Base-by-base conservation (phyloP, 1,139 yeast genomes). In the Lodderomyces beijingensis region DNA sequence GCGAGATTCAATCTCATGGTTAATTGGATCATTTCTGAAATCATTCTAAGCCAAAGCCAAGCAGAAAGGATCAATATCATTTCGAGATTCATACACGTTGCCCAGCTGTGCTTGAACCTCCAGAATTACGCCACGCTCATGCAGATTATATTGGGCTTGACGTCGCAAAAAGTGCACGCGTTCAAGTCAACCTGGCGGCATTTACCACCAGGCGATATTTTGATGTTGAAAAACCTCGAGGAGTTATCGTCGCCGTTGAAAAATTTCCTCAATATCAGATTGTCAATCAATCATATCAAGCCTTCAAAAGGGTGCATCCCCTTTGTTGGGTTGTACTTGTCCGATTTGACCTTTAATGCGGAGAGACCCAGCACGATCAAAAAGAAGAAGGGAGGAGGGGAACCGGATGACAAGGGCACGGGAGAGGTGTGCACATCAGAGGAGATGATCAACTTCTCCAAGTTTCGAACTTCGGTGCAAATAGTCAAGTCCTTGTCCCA, bases 21-120 rank as follows among this genome's bases (percentile, higher is more conserved):
- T 5, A 86, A 86, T 51, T 91, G 98, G 98, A 79, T 88, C 31
- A 79, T 86, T 27, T 85, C 96, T 1, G 96, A 91, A 57, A 74
- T 91, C 34, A 56, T 87, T 11, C 61, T 91, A 40, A 86, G 96
- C 6, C 69, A 69, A 36, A 64, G 68, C 26, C 61, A 71, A 25
- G 63, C 61, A 9, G 78, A 83, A 46, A 67, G 91, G 42, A 77
- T 77, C 27, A 70, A 74, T 35, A 72, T 89, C 1, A 74, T 89
- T 11, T 78, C 88, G 14, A 65, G 93, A 44, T 86, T 86, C 48
- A 85, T 91, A 37, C 96, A 87, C 47, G 62, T 89, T 39, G 97
- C 96, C 0, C 79, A 80, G 39, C 75, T 79, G 43, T 80, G 91
- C 54, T 69, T 62, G 62, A 44, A 55, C n/a, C 53, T 82, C 37